A percentile compares a stretch with the other conserved stretches of the same genome.
Conservation (phyloP, 139 green algal genomes). For the Micromonas pusilla region DNA sequence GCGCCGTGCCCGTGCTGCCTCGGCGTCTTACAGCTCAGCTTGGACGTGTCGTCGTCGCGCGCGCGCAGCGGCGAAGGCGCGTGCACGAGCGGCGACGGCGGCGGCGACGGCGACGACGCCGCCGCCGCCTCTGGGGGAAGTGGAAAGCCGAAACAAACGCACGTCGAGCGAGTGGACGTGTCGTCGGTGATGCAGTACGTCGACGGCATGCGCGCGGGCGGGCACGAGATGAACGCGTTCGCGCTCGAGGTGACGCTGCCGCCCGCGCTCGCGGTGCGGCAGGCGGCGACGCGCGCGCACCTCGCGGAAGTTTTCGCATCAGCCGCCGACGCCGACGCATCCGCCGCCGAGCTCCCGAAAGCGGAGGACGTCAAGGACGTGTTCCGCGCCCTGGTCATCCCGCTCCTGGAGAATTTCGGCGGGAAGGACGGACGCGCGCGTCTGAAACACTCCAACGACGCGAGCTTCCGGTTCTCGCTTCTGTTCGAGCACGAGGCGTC, state of each 20-base stretch:
- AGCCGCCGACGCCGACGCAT: neutral
- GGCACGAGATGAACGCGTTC: neutral
- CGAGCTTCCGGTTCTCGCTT: neutral
- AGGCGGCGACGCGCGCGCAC: neutral
- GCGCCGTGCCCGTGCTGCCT: constrained; percentile 6
- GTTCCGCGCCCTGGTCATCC: neutral
- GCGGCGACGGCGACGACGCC: no score
- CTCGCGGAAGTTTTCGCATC: neutral
- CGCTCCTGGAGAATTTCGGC: neutral
- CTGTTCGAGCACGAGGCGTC: neutral
- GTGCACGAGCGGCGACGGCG: no score
- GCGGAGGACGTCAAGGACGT: constrained; percentile 2
- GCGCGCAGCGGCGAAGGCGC: neutral
- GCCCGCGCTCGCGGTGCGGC: neutral
- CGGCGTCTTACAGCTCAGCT: neutral
- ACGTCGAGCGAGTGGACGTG: neutral
- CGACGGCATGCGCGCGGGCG: neutral
- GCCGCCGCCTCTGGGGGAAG: no score
- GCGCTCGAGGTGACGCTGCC: neutral
- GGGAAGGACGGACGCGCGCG: no score
- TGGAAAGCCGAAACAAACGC: no score
- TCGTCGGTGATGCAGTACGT: neutral
- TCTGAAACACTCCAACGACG: neutral
- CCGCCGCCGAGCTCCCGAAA: neutral
- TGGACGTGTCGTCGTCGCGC: neutral